Evolutionary conservation across 768 basidiomycete species (phyloP).

Genomic region (Neoboletus subvelutipes): DNA sequence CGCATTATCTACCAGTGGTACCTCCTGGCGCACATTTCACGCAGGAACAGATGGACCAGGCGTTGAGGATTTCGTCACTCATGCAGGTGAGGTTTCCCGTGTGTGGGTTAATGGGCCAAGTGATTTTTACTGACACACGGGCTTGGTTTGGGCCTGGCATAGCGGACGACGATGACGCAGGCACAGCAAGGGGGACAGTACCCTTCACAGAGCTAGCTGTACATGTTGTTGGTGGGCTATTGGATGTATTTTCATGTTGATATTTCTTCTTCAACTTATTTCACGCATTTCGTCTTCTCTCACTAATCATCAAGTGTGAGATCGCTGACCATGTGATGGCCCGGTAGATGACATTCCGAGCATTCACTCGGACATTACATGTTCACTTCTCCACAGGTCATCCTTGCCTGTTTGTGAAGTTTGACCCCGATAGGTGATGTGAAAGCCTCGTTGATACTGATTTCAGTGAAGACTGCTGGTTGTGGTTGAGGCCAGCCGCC

Average conservation of each 20-base stretch:
- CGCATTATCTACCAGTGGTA: slow-evolving; percentile 41
- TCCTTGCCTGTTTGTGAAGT: background rate
- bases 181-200: slow-evolving; percentile 33
- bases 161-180: slow-evolving; percentile 31
- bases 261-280: slow-evolving; percentile 8
- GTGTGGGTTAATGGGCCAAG: background rate
- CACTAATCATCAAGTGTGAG: slow-evolving; percentile 3
- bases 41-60: slow-evolving; percentile 49
- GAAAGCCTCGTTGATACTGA: background rate
- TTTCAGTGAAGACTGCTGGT: background rate
- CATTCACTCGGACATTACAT: background rate
- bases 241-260: slow-evolving; percentile 16
- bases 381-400: background rate
- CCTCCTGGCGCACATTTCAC: slow-evolving; percentile 38
- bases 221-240: slow-evolving; percentile 15
- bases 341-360: background rate
- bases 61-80: slow-evolving; percentile 36
- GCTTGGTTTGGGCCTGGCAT: background rate
- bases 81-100: slow-evolving; percentile 32
- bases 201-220: slow-evolving; percentile 29
- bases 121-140: background rate
- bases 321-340: background rate
- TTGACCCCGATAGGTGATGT: background rate
- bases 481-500: background rate
- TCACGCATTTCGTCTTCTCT: slow-evolving; percentile 4